Percentiles rank a stretch among this genome's conserved stretches.
Evolutionary conservation across 768 basidiomycete species (phyloP).

Genomic region (Phylloporus sp.): DNA sequence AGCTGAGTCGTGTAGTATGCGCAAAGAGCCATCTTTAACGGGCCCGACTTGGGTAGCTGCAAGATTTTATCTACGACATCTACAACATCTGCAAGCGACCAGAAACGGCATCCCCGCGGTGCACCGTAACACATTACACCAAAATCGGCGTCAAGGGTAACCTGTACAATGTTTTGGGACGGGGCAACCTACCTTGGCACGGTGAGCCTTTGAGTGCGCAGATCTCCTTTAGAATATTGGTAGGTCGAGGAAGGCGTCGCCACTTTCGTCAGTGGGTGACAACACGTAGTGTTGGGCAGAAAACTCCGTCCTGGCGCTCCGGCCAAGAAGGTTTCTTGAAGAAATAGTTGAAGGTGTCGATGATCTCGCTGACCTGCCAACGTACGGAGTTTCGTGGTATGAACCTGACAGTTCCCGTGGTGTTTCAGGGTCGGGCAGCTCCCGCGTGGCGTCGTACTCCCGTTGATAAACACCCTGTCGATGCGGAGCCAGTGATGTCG

Average conservation of each 20-base stretch:
- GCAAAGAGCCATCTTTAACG: slow-evolving; percentile 10
- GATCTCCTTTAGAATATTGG: slow-evolving; percentile 8
- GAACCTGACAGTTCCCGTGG: background rate
- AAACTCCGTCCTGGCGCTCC: slow-evolving; percentile 2
- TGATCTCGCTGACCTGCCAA: background rate
- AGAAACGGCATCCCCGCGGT: slow-evolving; percentile 1
- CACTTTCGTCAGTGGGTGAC: slow-evolving; percentile 17
- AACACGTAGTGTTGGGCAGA: slow-evolving; percentile 25
- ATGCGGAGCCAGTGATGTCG: background rate
- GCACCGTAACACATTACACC: slow-evolving; percentile 7
- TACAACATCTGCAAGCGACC: background rate
- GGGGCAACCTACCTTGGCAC: slow-evolving; percentile 15
- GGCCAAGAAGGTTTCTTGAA: background rate
- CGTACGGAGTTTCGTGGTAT: background rate
- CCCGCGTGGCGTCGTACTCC: background rate
- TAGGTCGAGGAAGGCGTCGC: slow-evolving; percentile 6
- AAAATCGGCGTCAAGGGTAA: background rate
- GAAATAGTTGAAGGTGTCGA: slow-evolving; percentile 11
- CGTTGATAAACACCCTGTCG: background rate
- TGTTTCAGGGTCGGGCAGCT: background rate
- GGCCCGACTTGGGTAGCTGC: no score
- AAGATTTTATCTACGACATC: background rate
- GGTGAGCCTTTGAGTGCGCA: background rate
- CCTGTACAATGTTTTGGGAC: no score
- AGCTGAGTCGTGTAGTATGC: slow-evolving; percentile 1